These are phyloP conservation scores for Rutstroemia sydowiana DNA, from an alignment of 2,329 filamentous ascomycete genomes.

Conservation along the genomic window DNA sequence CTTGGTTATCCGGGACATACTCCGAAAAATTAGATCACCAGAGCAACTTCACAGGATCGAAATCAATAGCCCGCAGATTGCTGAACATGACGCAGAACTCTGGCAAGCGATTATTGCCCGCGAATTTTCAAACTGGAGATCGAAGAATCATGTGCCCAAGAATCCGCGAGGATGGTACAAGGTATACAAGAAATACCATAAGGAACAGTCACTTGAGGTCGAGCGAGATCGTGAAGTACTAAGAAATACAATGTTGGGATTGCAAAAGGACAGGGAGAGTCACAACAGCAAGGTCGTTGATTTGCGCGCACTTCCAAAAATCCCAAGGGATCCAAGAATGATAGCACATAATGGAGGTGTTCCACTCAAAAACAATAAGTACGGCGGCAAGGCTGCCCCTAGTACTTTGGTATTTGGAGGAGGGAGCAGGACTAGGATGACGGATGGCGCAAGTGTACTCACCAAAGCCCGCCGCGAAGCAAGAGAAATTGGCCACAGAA, in stretches of 20 bases:
- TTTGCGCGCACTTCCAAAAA: conserved; percentile 38
- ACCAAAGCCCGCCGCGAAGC: conserved; percentile 50
- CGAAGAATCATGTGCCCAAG: conserved; percentile 56
- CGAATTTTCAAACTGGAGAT: conserved; percentile 61
- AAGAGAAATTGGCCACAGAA: conserved; percentile 43
- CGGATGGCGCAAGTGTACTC: conserved; percentile 46
- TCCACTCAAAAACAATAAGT: conserved; percentile 21
- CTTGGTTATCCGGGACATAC: conserved; percentile 56
- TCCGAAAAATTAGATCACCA: conserved; percentile 64
- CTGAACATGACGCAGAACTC: conserved; percentile 59
- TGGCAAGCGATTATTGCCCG: conserved; percentile 75
- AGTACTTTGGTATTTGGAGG: conserved; percentile 38
- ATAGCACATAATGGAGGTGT: conserved; percentile 29
- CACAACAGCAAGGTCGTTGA: conserved; percentile 52
- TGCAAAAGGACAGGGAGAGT: conserved; percentile 50
- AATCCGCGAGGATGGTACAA: conserved; percentile 68
- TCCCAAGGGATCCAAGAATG: conserved; percentile 34
- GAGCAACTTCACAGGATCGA: conserved; percentile 71
- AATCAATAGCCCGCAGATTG: conserved; percentile 66
- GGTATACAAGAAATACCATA: conserved; percentile 64
- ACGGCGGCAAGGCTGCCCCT: conserved; percentile 26
- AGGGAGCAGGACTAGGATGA: conserved; percentile 46
- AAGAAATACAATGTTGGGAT: conserved; percentile 44
- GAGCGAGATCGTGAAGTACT: conserved; percentile 51
- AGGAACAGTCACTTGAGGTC: conserved; percentile 49